These are phyloP conservation scores for Letharia columbiana DNA, from an alignment of 495 filamentous ascomycete genomes.

Conservation along the genomic window DNA sequence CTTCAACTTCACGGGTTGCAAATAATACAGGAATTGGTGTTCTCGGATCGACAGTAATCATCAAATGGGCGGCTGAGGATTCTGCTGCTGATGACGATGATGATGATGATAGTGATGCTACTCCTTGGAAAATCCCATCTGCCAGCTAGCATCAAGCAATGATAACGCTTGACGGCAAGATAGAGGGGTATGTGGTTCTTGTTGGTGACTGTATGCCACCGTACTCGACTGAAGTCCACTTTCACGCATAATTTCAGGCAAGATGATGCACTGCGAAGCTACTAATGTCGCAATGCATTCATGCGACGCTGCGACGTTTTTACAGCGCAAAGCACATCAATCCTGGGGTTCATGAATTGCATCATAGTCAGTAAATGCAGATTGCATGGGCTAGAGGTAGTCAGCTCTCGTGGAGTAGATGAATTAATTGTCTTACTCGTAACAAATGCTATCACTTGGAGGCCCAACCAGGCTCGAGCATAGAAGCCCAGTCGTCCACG, in stretches of 20 bases:
- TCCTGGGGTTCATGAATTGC: background rate
- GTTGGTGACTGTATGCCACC: background rate
- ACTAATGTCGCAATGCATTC: constrained; percentile 8
- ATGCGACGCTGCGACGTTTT: constrained; percentile 4
- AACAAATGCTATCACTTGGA: background rate
- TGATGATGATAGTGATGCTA: background rate
- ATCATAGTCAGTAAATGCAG: background rate
- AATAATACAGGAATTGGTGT: background rate
- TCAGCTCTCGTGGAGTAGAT: background rate
- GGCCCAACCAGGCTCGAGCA: background rate
- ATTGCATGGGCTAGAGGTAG: background rate
- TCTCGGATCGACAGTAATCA: background rate
- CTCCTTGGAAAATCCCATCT: background rate
- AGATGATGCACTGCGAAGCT: background rate
- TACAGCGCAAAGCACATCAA: constrained; percentile 1
- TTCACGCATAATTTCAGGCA: background rate
- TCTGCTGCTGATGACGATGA: background rate
- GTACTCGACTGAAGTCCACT: background rate
- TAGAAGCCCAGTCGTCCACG: background rate
- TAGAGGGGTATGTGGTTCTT: background rate
- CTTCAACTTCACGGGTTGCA: too few species aligned
- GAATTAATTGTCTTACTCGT: background rate
- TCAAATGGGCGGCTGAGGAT: background rate
- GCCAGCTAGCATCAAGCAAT: background rate
- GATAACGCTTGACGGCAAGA: constrained; percentile 5